Conservation (phyloP, 305 asterid genomes). For the Solanum hybrid region DNA sequence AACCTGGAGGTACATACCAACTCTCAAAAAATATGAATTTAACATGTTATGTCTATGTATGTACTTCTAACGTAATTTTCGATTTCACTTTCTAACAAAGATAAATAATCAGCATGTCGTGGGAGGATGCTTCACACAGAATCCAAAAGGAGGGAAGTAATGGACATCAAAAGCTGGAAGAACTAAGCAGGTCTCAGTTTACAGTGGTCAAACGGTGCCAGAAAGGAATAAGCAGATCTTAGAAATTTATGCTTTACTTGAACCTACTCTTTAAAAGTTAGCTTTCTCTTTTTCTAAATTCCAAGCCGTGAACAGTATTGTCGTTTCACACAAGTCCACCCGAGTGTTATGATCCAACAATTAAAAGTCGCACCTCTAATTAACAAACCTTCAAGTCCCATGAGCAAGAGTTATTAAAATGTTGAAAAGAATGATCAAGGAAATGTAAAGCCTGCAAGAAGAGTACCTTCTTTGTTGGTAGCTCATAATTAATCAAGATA, state of each 20-base stretch:
- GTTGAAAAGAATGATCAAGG: not conserved
- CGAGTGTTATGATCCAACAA: not conserved
- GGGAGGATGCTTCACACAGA: not conserved
- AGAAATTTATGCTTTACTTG: not conserved
- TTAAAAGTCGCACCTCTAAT: not conserved
- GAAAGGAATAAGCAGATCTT: not conserved
- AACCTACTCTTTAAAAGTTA: not conserved
- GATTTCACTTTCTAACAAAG: not conserved
- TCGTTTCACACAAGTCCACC: not conserved
- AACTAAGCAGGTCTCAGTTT: not conserved
- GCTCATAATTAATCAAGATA: constrained; percentile 74
- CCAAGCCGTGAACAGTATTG: not conserved
- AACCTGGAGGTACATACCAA: not conserved
- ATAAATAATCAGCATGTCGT: not conserved
- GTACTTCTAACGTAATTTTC: not conserved
- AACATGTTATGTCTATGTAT: not conserved
- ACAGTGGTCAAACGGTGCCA: not conserved
- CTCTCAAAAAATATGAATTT: not conserved
- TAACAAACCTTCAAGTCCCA: not conserved
- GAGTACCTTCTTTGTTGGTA: constrained; percentile 74
- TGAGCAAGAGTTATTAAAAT: not conserved
- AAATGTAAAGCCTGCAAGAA: not conserved
- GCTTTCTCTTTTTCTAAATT: not conserved
- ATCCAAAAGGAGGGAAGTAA: not conserved
- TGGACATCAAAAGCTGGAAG: not conserved